These are phyloP conservation scores for Aspergillus fijiensis DNA, from an alignment of 2,329 filamentous ascomycete genomes.

Conservation along the genomic window DNA sequence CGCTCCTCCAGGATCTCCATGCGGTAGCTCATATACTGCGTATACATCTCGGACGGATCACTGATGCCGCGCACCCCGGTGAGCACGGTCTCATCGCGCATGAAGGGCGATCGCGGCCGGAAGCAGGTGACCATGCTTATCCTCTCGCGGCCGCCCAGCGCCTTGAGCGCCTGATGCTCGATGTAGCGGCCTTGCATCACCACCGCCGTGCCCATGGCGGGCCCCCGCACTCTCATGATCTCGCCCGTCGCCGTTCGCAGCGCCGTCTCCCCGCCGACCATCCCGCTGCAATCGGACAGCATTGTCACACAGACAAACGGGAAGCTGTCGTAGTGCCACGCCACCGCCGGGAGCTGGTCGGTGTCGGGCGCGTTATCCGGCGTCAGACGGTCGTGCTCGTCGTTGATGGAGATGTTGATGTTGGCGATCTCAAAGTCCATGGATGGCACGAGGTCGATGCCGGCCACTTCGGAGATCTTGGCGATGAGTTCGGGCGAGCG, in stretches of 20 bases:
- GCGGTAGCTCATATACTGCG: constrained; percentile 58
- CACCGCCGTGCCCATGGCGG: constrained; percentile 51
- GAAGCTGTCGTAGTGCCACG: constrained; percentile 64
- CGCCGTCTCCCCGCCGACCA: constrained; percentile 65
- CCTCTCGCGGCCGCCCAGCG: constrained; percentile 57
- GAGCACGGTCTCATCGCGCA: constrained; percentile 58
- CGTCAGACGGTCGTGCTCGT: constrained; percentile 47
- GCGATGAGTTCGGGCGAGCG: constrained; percentile 54
- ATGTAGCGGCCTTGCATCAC: constrained; percentile 66
- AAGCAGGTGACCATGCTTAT: constrained; percentile 65
- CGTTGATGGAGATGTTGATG: background rate
- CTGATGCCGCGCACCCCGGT: constrained; percentile 58
- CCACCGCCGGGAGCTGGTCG: constrained; percentile 43
- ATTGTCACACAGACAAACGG: constrained; percentile 61
- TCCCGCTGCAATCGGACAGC: constrained; percentile 61
- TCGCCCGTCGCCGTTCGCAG: constrained; percentile 36
- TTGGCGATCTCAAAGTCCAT: constrained; percentile 44
- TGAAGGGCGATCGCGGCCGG: constrained; percentile 53
- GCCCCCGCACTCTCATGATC: constrained; percentile 44
- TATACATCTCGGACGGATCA: constrained; percentile 55
- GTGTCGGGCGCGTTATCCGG: no score
- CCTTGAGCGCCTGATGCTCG: constrained; percentile 60
- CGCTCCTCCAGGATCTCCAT: constrained; percentile 60
- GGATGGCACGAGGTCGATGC: constrained; percentile 58
- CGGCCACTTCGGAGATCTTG: constrained; percentile 57